Evolutionary conservation across 805 yeast genomes (phyloP).

Genomic region (Lipomyces kockii): DNA sequence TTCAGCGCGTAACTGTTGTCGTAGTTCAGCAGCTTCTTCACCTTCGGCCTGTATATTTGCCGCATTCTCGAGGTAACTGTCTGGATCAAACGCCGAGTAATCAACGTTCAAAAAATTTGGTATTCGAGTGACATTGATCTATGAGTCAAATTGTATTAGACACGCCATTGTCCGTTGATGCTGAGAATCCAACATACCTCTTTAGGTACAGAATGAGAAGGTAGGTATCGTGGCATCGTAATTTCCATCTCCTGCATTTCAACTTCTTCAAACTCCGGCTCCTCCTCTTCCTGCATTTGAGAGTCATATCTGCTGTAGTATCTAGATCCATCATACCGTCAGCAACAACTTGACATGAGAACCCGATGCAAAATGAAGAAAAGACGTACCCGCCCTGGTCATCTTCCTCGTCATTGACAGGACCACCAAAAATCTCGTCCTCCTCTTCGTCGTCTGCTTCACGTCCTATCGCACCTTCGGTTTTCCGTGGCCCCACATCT

Average conservation of each 20-base stretch:
- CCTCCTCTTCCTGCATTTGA: conserved; percentile 32
- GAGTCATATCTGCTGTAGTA: conserved; percentile 19
- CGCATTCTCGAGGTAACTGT: conserved; percentile 53
- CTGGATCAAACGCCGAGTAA: conserved; percentile 78
- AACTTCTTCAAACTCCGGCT: conserved; percentile 37
- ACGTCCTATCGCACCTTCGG: conserved; percentile 2
- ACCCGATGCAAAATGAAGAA: neutral
- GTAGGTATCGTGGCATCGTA: conserved; percentile 45
- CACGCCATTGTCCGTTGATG: neutral
- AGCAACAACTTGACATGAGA: neutral
- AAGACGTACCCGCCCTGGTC: conserved; percentile 9
- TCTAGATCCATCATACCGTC: conserved; percentile 1
- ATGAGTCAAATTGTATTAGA: neutral
- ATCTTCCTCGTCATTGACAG: conserved; percentile 19
- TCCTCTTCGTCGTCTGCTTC: conserved; percentile 29
- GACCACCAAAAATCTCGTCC: conserved; percentile 34
- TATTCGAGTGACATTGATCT: conserved; percentile 59
- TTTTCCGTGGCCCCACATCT: conserved; percentile 17
- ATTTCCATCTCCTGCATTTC: conserved; percentile 43
- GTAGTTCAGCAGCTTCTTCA: conserved; percentile 26
- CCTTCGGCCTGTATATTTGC: conserved; percentile 31
- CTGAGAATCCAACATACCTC: conserved; percentile 33
- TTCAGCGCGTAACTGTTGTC: conserved; percentile 51
- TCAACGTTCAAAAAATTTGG: conserved; percentile 86
- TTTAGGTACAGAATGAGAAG: conserved; percentile 39